These are phyloP conservation scores for Pichia scutulata DNA, from an alignment of 805 yeast species.

Conservation along the genomic window DNA sequence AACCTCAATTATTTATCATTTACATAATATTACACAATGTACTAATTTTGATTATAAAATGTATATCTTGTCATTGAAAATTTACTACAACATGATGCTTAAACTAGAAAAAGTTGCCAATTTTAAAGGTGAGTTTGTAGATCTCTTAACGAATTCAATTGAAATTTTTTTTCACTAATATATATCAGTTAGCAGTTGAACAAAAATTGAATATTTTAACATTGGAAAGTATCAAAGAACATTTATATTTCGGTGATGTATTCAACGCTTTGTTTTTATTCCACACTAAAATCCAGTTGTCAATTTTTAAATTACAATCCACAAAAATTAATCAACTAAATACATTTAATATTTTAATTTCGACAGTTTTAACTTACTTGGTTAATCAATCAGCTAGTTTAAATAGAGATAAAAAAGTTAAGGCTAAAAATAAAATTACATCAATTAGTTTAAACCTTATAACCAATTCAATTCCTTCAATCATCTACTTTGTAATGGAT, in stretches of 20 bases:
- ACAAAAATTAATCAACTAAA: no score
- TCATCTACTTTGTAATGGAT: not conserved
- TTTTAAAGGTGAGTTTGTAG: not conserved
- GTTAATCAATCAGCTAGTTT: not conserved
- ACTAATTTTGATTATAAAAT: not conserved
- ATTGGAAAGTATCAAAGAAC: not conserved
- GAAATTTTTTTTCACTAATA: not conserved
- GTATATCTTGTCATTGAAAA: not conserved
- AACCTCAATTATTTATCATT: not conserved
- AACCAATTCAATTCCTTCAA: not conserved
- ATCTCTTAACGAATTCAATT: no score
- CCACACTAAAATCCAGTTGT: not conserved
- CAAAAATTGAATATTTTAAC: not conserved
- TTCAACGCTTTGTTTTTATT: not conserved
- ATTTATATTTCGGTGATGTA: not conserved
- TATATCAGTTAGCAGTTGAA: not conserved
- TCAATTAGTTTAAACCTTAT: not conserved
- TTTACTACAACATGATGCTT: not conserved
- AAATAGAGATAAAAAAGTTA: not conserved
- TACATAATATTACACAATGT: not conserved
- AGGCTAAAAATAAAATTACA: no score
- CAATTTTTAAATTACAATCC: not conserved
- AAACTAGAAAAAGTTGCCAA: not conserved
- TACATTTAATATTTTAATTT: not conserved
- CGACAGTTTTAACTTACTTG: not conserved